A percentile compares a stretch with the other conserved stretches of the same genome.
Conservation (phyloP, 768 basidiomycete genomes). For the Saitozyma sp. region DNA sequence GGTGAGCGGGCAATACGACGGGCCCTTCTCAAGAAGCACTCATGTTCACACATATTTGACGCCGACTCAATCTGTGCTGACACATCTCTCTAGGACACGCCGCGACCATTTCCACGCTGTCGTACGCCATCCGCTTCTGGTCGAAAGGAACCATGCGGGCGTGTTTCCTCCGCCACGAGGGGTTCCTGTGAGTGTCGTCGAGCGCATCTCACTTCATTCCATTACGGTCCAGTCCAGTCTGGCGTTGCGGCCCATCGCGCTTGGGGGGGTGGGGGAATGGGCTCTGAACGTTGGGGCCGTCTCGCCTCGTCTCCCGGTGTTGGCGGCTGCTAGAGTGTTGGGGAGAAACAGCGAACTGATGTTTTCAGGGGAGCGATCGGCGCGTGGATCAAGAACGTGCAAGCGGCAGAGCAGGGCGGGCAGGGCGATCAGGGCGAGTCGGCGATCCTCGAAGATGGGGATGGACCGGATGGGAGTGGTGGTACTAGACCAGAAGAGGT, state of each 20-base stretch:
- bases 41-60: neutral
- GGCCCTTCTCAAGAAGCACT: neutral
- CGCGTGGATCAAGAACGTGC: constrained; percentile 95
- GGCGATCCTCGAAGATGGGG: too few species aligned
- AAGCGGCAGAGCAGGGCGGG: too few species aligned
- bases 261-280: too few species aligned
- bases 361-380: constrained; percentile 77
- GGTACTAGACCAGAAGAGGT: too few species aligned
- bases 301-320: too few species aligned
- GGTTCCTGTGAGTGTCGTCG: constrained; percentile 74
- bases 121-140: constrained; percentile 99
- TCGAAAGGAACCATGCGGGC: constrained; percentile 96
- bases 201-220: too few species aligned
- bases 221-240: too few species aligned
- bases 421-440: too few species aligned
- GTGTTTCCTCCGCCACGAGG: constrained; percentile 94
- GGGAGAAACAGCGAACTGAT: constrained; percentile 29
- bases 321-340: too few species aligned
- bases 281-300: too few species aligned
- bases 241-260: too few species aligned
- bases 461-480: too few species aligned
- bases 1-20: constrained; percentile 59
- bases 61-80: neutral
- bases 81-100: constrained; percentile 69
- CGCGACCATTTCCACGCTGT: constrained; percentile 92